Conservation (phyloP, 495 filamentous ascomycete genomes). For the Barbatosphaeria neglecta region DNA sequence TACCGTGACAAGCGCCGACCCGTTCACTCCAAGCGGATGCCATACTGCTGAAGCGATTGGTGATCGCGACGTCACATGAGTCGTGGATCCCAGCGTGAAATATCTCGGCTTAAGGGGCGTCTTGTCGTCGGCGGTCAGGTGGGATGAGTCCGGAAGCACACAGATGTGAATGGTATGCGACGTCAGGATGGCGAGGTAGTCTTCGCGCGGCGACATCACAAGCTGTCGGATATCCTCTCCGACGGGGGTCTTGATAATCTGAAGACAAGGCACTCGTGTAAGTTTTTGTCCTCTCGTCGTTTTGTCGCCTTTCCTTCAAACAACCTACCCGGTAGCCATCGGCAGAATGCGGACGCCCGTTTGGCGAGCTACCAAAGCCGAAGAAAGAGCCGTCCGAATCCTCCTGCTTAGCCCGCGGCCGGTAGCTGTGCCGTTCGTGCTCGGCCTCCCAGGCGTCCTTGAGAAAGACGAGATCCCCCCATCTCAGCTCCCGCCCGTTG, state of each 20-base stretch:
- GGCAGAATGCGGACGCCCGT: conserved; percentile 9
- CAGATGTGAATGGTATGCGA: conserved; percentile 75
- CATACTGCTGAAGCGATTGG: conserved; percentile 67
- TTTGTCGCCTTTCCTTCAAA: conserved; percentile 2
- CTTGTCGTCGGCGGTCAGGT: conserved; percentile 51
- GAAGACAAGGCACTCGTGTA: conserved; percentile 4
- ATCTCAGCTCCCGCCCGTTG: conserved; percentile 74
- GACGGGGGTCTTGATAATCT: conserved; percentile 62
- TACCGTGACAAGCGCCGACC: conserved; percentile 67
- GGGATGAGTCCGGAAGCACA: conserved; percentile 62
- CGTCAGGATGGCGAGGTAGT: conserved; percentile 71
- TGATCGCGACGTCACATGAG: conserved; percentile 72
- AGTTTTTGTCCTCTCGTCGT: conserved; percentile 1
- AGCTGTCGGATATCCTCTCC: conserved; percentile 70
- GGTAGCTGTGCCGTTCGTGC: conserved; percentile 6
- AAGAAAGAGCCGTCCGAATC: conserved; percentile 18
- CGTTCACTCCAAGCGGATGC: conserved; percentile 71
- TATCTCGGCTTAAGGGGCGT: conserved; percentile 63
- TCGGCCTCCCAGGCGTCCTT: conserved; percentile 55
- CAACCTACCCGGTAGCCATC: conserved; percentile 38
- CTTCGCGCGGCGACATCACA: conserved; percentile 64
- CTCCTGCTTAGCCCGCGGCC: conserved; percentile 18
- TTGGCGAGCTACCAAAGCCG: conserved; percentile 16
- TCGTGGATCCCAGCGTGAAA: conserved; percentile 76
- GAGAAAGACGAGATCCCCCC: conserved; percentile 64